phyloP scores from a whole-genome alignment of 495 filamentous ascomycete genomes.

The Trichoderma virens region DNA sequence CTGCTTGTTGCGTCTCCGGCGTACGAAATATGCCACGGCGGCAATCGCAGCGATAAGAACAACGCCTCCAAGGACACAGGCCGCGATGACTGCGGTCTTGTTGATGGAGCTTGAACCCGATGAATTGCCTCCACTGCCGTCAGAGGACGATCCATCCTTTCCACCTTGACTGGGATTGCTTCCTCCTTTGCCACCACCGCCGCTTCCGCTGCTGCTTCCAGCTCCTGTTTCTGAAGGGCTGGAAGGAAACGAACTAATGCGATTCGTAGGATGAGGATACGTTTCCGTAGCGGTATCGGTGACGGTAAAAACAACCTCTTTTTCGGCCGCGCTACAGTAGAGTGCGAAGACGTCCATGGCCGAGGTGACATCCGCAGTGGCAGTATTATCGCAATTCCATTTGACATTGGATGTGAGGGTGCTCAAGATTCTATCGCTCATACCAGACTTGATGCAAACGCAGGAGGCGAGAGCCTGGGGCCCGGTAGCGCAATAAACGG shows the following conservation, averaged over 20 bases:
- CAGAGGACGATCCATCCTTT: conserved; percentile 8
- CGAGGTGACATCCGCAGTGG: conserved; percentile 37
- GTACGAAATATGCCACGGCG: conserved; percentile 28
- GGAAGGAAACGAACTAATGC: neutral
- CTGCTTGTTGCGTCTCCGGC: conserved; percentile 13
- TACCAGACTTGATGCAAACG: conserved; percentile 38
- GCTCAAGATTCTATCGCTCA: conserved; percentile 29
- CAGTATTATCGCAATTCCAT: conserved; percentile 33
- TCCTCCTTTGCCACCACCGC: conserved; percentile 10
- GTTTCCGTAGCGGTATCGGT: conserved; percentile 26
- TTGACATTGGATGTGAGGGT: conserved; percentile 32
- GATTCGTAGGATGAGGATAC: conserved; percentile 11
- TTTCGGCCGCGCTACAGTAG: conserved; percentile 42
- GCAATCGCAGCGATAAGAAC: conserved; percentile 26
- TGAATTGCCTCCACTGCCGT: conserved; percentile 6
- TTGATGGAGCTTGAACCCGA: conserved; percentile 7
- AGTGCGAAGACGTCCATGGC: conserved; percentile 34
- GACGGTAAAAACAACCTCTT: conserved; percentile 28
- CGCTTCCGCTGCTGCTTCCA: conserved; percentile 9
- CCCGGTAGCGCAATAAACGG: conserved; percentile 31
- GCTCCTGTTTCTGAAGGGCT: conserved; percentile 16
- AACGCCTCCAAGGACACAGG: conserved; percentile 30
- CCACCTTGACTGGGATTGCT: conserved; percentile 13
- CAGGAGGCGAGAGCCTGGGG: conserved; percentile 40
- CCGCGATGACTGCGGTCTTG: conserved; percentile 25